Conservation (phyloP, 2,329 filamentous ascomycete species). For the Beauveria rudraprayagi region DNA sequence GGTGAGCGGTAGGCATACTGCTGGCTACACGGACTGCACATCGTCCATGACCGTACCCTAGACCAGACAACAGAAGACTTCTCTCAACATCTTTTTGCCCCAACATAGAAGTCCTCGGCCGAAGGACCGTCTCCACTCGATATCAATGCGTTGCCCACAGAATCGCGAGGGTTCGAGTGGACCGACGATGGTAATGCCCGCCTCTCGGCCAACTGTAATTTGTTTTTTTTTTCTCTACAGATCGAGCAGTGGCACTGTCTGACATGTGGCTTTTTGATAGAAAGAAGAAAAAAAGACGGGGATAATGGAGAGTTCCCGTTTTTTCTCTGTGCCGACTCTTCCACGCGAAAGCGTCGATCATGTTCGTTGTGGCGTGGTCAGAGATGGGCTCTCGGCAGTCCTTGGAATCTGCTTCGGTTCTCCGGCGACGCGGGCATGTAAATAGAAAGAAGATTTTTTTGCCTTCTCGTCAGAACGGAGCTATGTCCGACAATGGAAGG, state of each 20-base stretch:
- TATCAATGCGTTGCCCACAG: conserved; percentile 52
- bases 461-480: too few relatives aligned
- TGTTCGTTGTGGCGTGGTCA: conserved; percentile 11
- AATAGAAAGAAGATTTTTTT: conserved; percentile 16
- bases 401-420: conserved; percentile 32
- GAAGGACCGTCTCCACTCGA: conserved; percentile 48
- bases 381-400: conserved; percentile 20
- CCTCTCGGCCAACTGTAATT: conserved; percentile 41
- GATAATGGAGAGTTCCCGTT: conserved; percentile 19
- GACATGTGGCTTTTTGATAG: conserved; percentile 29
- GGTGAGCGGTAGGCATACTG: conserved; percentile 27
- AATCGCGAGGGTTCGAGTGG: conserved; percentile 48
- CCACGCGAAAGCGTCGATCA: conserved; percentile 16
- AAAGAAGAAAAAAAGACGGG: conserved; percentile 16
- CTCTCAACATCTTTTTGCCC: conserved; percentile 44
- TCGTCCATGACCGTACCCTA: conserved; percentile 22
- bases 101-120: conserved; percentile 48
- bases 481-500: too few relatives aligned
- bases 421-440: conserved; percentile 31
- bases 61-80: conserved; percentile 32
- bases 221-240: conserved; percentile 39
- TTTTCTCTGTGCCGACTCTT: conserved; percentile 21
- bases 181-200: conserved; percentile 38
- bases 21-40: conserved; percentile 15
- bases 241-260: conserved; percentile 40